These are phyloP conservation scores for Eutrema japonicum DNA, from an alignment of 345 rosid species.

Conservation along the genomic window DNA sequence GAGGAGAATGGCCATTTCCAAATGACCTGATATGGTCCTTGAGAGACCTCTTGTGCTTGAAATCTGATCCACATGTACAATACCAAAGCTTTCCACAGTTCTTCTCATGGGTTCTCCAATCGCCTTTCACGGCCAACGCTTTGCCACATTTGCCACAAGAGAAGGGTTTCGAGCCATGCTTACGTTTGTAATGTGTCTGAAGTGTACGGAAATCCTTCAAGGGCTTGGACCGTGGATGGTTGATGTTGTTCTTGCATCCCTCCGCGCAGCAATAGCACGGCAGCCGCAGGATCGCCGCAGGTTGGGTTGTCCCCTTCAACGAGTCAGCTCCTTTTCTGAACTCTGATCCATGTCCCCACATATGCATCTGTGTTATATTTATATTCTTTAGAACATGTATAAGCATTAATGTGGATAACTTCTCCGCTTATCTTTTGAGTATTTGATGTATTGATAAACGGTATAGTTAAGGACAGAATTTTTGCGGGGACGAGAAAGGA, in stretches of 20 bases:
- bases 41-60: constrained; percentile 94
- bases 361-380: constrained; percentile 74
- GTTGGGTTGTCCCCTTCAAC: constrained; percentile 77
- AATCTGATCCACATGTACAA: constrained; percentile 93
- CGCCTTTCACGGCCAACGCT: constrained; percentile 91
- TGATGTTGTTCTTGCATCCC: constrained; percentile 95
- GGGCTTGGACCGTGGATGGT: constrained; percentile 87
- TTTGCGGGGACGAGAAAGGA: too few species aligned
- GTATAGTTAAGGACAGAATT: too few species aligned
- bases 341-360: constrained; percentile 99
- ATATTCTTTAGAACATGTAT: not conserved
- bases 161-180: constrained; percentile 93
- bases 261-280: constrained; percentile 96
- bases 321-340: constrained; percentile 95
- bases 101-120: constrained; percentile 99
- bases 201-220: constrained; percentile 95
- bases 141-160: constrained; percentile 92
- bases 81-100: constrained; percentile 98
- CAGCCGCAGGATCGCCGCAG: constrained; percentile 85
- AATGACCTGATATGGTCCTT: constrained; percentile 91
- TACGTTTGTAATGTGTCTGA: constrained; percentile 97
- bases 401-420: not conserved
- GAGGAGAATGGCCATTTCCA: constrained; percentile 79
- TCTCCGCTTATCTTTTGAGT: not conserved
- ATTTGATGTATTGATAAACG: too few species aligned